Evolutionary conservation across 768 basidiomycete genomes (phyloP).

Genomic region (Lactifluus echinatus): DNA sequence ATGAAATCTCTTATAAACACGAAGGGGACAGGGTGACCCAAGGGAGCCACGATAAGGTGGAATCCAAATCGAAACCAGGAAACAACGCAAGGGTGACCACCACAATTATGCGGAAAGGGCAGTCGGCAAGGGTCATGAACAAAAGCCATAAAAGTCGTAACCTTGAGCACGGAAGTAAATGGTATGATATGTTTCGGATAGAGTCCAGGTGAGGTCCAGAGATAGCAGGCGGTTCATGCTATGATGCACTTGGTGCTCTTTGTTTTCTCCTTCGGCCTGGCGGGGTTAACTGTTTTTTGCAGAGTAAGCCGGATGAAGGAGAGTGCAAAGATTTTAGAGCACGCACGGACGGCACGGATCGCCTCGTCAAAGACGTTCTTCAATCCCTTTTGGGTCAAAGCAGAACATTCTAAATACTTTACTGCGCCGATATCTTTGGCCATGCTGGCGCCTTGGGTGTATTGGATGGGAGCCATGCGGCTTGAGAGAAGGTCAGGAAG

Average conservation of each 20-base stretch:
- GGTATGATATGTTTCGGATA: slow-evolving; percentile 41
- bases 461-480: slow-evolving; percentile 92
- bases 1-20: slow-evolving; percentile 14
- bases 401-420: slow-evolving; percentile 93
- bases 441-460: slow-evolving; percentile 85
- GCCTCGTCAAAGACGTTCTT: slow-evolving; percentile 99
- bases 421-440: slow-evolving; percentile 91
- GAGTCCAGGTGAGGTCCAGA: slow-evolving; percentile 23
- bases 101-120: slow-evolving; percentile 24
- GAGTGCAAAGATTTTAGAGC: background rate
- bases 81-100: slow-evolving; percentile 10
- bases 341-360: slow-evolving; percentile 90
- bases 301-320: background rate
- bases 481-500: slow-evolving; percentile 31
- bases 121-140: slow-evolving; percentile 17
- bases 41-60: slow-evolving; percentile 4
- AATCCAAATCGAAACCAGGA: slow-evolving; percentile 4
- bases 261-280: slow-evolving; percentile 49
- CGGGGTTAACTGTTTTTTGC: slow-evolving; percentile 57
- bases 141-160: slow-evolving; percentile 50
- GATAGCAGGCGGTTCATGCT: slow-evolving; percentile 29
- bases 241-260: slow-evolving; percentile 55
- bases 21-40: slow-evolving; percentile 5
- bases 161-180: slow-evolving; percentile 63
- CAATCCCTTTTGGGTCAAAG: slow-evolving; percentile 94